Evolutionary conservation across 257 asterid genomes (phyloP), one percentile per base, ranked within the genome.

Genomic region (Solanum chilense): DNA sequence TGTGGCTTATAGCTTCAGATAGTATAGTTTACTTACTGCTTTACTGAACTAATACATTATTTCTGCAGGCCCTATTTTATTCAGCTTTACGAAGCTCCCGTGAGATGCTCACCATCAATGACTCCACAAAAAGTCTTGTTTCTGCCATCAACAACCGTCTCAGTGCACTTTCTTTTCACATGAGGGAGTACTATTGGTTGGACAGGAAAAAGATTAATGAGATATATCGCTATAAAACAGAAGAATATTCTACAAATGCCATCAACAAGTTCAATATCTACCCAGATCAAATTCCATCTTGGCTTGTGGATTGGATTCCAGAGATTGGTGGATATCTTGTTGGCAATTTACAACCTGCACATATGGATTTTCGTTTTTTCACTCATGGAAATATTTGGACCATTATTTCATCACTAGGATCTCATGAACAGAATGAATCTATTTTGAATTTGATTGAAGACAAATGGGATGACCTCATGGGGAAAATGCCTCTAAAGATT

Each of bases 221-320:
- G 89, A 93, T 94, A 85, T 93, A 93, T 87, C 94, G 95, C 69
- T 93, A 94, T 86, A 91, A 93, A 85, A 93, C 95, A 8, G 98
- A 94, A 86, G 98, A 94, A 58, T 93, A 94, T 88, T 94, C 98
- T 21, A 88, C 91, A 3, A 93, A 94, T 49, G 98, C 98, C 35
- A 77, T 90, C 88, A 94, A 94, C 89, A 95, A 95, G 90, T 95
- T 95, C 92, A 95, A 95, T 86, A 95, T 95, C 77, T 95, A 95
- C 89, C 93, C 93, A n/a, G 92, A 90, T 69, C 92, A 91, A 56
- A 90, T 91, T 35, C 91, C 93, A 5, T 81, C 90, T 77, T 91
- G 93, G 93, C 92, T 91, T n/a, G 89, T 90, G 37, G 91, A 90
- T 78, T 91, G 93, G 93, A 41, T 91, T 35, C 93, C 91, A 16